Percentiles rank a stretch among this genome's conserved stretches.
phyloP scores from a whole-genome alignment of 768 basidiomycete genomes.

The Lactarius evosmus region DNA sequence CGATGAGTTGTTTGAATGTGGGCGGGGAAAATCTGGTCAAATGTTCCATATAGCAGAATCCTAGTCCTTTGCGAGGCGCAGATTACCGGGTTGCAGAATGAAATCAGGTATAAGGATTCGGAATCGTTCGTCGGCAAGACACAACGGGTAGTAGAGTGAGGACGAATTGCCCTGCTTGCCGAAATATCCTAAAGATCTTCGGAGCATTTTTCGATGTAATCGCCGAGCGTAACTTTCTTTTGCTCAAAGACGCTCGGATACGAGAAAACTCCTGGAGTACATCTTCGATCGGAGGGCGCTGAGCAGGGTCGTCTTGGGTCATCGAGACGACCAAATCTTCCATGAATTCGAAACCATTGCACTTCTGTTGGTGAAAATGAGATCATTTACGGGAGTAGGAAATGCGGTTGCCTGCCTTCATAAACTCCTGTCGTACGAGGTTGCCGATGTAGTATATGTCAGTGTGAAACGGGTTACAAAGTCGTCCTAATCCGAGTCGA shows the following conservation, averaged over 20 bases:
- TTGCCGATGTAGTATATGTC: slow-evolving; percentile 40
- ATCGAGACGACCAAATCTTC: slow-evolving; percentile 31
- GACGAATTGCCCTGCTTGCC: slow-evolving; percentile 2
- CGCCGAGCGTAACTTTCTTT: slow-evolving; percentile 13
- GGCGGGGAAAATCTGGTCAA: background rate
- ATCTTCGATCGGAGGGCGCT: slow-evolving; percentile 31
- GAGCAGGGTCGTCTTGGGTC: slow-evolving; percentile 30
- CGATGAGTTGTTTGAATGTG: background rate
- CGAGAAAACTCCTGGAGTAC: slow-evolving; percentile 10
- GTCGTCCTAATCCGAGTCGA: slow-evolving; percentile 14
- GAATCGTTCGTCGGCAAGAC: background rate
- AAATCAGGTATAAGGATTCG: background rate
- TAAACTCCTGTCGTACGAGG: slow-evolving; percentile 32
- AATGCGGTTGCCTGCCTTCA: slow-evolving; percentile 29
- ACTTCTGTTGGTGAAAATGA: slow-evolving; percentile 24
- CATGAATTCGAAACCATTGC: slow-evolving; percentile 31
- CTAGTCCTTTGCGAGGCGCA: too few species aligned
- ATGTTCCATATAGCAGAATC: background rate
- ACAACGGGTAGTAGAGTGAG: slow-evolving; percentile 1
- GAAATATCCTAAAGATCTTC: background rate
- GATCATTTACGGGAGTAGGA: background rate
- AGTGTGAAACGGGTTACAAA: slow-evolving; percentile 36
- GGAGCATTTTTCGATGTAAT: slow-evolving; percentile 7
- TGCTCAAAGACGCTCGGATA: slow-evolving; percentile 9
- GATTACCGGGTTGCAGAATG: background rate